Evolutionary conservation across 257 asterid genomes (phyloP), one percentile per base, ranked within the genome.

Genomic region (Solanum stenotomum): DNA sequence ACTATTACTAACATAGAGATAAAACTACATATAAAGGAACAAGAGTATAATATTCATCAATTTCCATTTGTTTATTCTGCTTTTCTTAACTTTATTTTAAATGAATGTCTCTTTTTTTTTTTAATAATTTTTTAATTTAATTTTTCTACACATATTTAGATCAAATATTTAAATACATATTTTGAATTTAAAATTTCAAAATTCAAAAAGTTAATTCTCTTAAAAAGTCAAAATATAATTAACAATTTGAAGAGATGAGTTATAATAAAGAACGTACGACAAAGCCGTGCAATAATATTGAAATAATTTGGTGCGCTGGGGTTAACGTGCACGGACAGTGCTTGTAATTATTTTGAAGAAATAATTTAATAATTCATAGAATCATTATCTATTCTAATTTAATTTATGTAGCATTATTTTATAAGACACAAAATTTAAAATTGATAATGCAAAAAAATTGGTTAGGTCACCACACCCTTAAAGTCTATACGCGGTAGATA

Each of bases 301-400:
- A 38, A 8, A 38, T 0, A 38, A n/a, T 75, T 37, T 75, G 52
- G 33, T 75, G 22, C 31, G 83, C 83, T 37, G 83, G 20, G 52
- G 83, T 3, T 5, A 46, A 75, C n/a, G 52, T 75, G 83, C 33
- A 37, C 52, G 83, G 83, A 75, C 83, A 75, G 18, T 75, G 52
- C 18, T 35, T 75, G 52, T 37, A 12, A 75, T 75, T 75, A 35
- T 75, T 35, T 18, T 35, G 5, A 35, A 10, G 82, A 75, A 35
- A 10, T 5, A 11, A 20, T 35, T 35, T 35, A 74, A 63, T 63
- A n/a, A 61, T 61, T 61, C 33, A 5, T 10, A 10, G 25, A 63
- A 65, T 65, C 8, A 65, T 65, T 23, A 37, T 37, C 40, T 1
- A 37, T 34, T 34, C 37, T 34, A 34, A 34, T 34, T 34, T 34